A percentile compares a stretch with the other conserved stretches of the same genome.
Conservation (phyloP, 2,329 filamentous ascomycete genomes). For the Dothideomycetes sp. region DNA sequence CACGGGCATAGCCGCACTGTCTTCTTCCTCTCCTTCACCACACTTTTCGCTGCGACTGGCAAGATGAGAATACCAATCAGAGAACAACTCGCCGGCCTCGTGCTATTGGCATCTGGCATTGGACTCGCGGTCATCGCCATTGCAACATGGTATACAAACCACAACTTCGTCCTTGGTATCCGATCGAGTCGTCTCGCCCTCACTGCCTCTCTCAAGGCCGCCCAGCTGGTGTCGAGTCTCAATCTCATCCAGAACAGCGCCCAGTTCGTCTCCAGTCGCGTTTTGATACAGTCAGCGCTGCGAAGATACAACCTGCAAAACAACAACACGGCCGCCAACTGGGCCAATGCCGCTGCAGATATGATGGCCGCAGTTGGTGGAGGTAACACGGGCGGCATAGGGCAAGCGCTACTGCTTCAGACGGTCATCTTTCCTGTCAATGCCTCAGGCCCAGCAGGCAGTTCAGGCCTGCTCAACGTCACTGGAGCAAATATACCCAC, state of each 20-base stretch:
- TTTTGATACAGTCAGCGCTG: slow-evolving; percentile 43
- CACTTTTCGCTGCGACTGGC: too few species aligned
- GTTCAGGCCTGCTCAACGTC: slow-evolving; percentile 50
- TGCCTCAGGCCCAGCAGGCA: slow-evolving; percentile 40
- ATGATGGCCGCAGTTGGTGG: slow-evolving; percentile 59
- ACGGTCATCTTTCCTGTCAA: slow-evolving; percentile 63
- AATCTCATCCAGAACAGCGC: slow-evolving; percentile 67
- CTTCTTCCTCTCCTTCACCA: too few species aligned
- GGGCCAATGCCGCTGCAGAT: slow-evolving; percentile 50
- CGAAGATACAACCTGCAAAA: slow-evolving; percentile 40
- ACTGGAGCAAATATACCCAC: slow-evolving; percentile 34
- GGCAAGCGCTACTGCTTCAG: slow-evolving; percentile 52
- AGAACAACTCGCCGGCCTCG: slow-evolving; percentile 73
- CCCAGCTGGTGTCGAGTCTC: slow-evolving; percentile 68
- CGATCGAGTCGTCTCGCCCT: slow-evolving; percentile 52
- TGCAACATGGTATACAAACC: slow-evolving; percentile 56
- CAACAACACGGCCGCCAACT: slow-evolving; percentile 49
- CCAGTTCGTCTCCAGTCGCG: slow-evolving; percentile 56
- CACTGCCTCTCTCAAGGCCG: slow-evolving; percentile 77
- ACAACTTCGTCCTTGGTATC: slow-evolving; percentile 48
- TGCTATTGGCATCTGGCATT: slow-evolving; percentile 62
- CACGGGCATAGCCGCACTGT: too few species aligned
- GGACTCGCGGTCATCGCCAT: slow-evolving; percentile 70
- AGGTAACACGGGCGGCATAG: slow-evolving; percentile 25
- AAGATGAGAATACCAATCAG: slow-evolving; percentile 79